Percentiles rank a stretch among this genome's conserved stretches.
These are phyloP conservation scores for Daphne laureola DNA, from an alignment of 441 rosid species.

Conservation along the genomic window DNA sequence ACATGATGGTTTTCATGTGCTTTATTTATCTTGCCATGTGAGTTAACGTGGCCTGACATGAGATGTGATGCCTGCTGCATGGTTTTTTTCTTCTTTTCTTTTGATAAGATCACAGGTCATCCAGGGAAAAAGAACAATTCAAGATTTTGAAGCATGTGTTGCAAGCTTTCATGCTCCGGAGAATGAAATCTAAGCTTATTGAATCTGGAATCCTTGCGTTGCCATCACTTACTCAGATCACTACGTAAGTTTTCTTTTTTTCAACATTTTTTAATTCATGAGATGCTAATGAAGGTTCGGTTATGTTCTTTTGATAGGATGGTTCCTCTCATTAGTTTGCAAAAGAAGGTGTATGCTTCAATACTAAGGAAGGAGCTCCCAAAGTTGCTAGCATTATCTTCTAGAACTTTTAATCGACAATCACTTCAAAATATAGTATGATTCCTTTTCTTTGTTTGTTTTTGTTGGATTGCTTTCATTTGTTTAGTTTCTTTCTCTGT, in stretches of 20 bases:
- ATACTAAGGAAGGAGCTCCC: conserved; percentile 87
- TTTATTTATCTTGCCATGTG: too few relatives aligned
- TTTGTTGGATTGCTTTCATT: not conserved
- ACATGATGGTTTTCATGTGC: too few relatives aligned
- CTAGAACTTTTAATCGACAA: conserved; percentile 50
- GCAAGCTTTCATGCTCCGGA: conserved; percentile 80
- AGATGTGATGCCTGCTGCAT: not conserved
- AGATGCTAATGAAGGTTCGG: conserved; percentile 12
- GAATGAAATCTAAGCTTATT: conserved; percentile 71
- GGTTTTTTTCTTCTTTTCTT: conserved; percentile 1
- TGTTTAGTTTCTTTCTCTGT: conserved; percentile 4
- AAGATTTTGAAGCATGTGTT: conserved; percentile 48
- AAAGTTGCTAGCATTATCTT: conserved; percentile 64
- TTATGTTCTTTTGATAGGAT: conserved; percentile 42
- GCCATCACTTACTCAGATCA: conserved; percentile 83
- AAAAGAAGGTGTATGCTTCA: conserved; percentile 71
- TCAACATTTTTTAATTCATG: conserved; percentile 2
- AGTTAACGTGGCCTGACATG: too few relatives aligned
- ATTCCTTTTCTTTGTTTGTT: conserved; percentile 2
- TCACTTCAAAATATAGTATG: conserved; percentile 78
- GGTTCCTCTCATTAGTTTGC: conserved; percentile 70
- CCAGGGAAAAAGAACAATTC: conserved; percentile 35
- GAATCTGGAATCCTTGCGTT: conserved; percentile 61
- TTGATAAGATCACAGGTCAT: conserved; percentile 32
- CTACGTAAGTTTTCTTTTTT: conserved; percentile 44